These are phyloP conservation scores for Cercospora sesami DNA, from an alignment of 2,329 filamentous ascomycete genomes.

Conservation along the genomic window DNA sequence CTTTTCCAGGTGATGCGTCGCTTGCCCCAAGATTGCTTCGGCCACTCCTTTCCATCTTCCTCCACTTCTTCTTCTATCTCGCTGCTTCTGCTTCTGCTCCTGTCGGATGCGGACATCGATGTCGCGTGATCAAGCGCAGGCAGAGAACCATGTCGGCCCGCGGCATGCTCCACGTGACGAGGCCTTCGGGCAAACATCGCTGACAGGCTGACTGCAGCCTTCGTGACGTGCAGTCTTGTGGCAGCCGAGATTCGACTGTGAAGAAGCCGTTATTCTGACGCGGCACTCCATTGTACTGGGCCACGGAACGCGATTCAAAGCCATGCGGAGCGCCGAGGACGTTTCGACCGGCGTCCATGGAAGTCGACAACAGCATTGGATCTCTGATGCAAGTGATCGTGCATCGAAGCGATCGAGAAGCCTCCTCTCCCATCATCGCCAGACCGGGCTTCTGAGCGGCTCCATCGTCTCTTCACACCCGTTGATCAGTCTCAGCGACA, in stretches of 20 bases:
- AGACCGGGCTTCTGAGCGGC: neutral
- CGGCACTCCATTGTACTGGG: neutral
- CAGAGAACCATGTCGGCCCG: neutral
- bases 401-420: neutral
- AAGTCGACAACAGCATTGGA: neutral
- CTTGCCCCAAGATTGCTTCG: neutral
- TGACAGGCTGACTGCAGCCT: neutral
- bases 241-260: neutral
- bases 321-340: neutral
- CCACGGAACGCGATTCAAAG: neutral
- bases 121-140: neutral
- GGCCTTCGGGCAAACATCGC: neutral
- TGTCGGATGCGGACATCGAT: neutral
- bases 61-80: neutral
- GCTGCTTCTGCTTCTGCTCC: neutral
- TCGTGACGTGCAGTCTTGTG: neutral
- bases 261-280: neutral
- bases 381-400: neutral
- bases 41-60: neutral
- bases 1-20: neutral
- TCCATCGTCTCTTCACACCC: neutral
- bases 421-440: neutral
- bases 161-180: neutral
- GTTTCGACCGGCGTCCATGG: neutral
- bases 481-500: neutral